Base-by-base conservation (phyloP, 2,329 filamentous ascomycete species). In the Fusarium sp. region DNA sequence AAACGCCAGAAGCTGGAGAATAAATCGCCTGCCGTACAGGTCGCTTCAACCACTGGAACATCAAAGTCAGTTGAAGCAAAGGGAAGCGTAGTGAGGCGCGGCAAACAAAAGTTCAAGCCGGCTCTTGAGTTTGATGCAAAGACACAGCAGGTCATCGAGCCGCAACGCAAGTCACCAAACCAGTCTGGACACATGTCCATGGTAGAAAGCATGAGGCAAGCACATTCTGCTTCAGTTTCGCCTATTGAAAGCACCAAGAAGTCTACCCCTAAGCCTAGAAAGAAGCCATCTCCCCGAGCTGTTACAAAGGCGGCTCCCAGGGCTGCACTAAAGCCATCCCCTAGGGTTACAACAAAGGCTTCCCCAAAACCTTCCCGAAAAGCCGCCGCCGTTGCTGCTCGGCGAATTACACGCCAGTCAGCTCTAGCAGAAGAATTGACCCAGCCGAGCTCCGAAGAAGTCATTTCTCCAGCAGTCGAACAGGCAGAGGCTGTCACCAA, bases 61-160 rank as follows among this genome's bases (percentile, higher is more conserved):
- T 7, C 25, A 14, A 19, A 49, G 25, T 21, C n/a, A 14, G 19
- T 21, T 6, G 65, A 41, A 18, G 28, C 48, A n/a, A 49, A 45
- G 11, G 25, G 21, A 2, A 65, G 62, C 23, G 43, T 18, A 8
- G 76, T 52, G 54, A 79, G 71, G 31, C 69, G 71, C 26, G 77
- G 73, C n/a, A 78, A 72, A 51, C 79, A 81, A 62, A 70, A 77
- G 25, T 70, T 79, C 2, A 81, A 81, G 46, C 57, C 76, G 2
- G 77, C 79, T 2, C 56, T 81, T 4, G 59, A 74, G 6, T 79
- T 81, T 16, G 75, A 81, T 51, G 69, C 75, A 11, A n/a, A 51
- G 2, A 80, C 75, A 8, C 73, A 77, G 13, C 62, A 73, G 9
- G 65, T 79, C 4, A 75, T 70, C 25, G 66, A 73, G 7, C 19